Evolutionary conservation across 768 basidiomycete species (phyloP).

Genomic region (Hericium coralloides): DNA sequence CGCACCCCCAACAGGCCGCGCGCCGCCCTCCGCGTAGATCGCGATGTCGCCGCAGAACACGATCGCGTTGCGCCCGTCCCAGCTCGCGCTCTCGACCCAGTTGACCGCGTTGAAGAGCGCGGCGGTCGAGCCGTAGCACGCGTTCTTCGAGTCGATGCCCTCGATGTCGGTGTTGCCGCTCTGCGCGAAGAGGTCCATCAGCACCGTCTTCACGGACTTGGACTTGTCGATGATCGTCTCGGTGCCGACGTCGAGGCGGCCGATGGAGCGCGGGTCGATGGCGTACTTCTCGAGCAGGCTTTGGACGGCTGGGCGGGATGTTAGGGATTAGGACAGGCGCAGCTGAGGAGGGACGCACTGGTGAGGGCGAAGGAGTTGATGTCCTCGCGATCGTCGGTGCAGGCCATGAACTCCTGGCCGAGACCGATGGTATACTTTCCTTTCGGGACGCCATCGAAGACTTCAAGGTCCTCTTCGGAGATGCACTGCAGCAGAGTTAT

Average conservation of each 20-base stretch:
- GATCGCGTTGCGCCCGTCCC: slow-evolving; percentile 96
- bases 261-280: slow-evolving; percentile 91
- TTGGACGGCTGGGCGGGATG: slow-evolving; percentile 53
- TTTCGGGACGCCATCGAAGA: slow-evolving; percentile 85
- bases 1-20: slow-evolving; percentile 92
- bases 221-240: slow-evolving; percentile 99
- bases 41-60: slow-evolving; percentile 96
- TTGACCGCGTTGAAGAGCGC: slow-evolving; percentile 97
- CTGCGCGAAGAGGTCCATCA: slow-evolving; percentile 94
- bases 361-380: slow-evolving; percentile 96
- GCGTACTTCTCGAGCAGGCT: slow-evolving; percentile 88
- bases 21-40: slow-evolving; percentile 90
- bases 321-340: background rate
- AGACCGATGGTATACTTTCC: slow-evolving; percentile 99
- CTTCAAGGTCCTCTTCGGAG: slow-evolving; percentile 89
- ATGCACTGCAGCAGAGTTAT: slow-evolving; percentile 55
- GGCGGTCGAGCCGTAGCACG: slow-evolving; percentile 96
- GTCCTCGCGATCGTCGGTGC: slow-evolving; percentile 96
- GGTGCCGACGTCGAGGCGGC: slow-evolving; percentile 94
- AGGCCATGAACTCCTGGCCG: slow-evolving; percentile 96
- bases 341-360: slow-evolving; percentile 39
- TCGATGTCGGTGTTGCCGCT: slow-evolving; percentile 94
- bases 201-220: slow-evolving; percentile 92
- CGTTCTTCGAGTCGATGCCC: slow-evolving; percentile 97
- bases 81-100: slow-evolving; percentile 91